phyloP scores from a whole-genome alignment of 2,329 filamentous ascomycete genomes.

The Fusarium begoniae region DNA sequence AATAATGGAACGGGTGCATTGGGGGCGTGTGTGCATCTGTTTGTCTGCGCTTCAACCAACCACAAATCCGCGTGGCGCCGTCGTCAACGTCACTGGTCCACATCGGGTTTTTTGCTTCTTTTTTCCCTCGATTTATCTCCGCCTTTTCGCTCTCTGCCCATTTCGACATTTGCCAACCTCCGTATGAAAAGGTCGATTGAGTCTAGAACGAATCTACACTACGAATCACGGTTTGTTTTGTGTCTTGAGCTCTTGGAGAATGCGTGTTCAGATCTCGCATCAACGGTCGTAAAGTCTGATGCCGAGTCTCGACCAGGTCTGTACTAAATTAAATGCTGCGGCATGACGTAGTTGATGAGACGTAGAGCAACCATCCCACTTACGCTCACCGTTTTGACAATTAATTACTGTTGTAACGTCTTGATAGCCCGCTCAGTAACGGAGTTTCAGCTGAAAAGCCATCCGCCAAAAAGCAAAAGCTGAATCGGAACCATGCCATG shows the following conservation, averaged over 20 bases:
- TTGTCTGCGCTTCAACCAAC: slow-evolving; percentile 25
- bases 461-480: background rate
- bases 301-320: slow-evolving; percentile 17
- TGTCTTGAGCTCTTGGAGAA: background rate
- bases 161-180: background rate
- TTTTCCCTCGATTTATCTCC: slow-evolving; percentile 9
- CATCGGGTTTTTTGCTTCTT: slow-evolving; percentile 1
- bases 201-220: slow-evolving; percentile 21
- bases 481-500: slow-evolving; percentile 8
- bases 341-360: slow-evolving; percentile 36
- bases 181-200: background rate
- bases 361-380: background rate
- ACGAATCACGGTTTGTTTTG: background rate
- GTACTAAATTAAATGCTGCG: slow-evolving; percentile 11
- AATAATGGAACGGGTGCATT: background rate
- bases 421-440: background rate
- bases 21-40: slow-evolving; percentile 16
- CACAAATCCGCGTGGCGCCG: slow-evolving; percentile 29
- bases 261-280: background rate
- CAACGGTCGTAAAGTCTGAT: background rate
- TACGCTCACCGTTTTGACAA: slow-evolving; percentile 13
- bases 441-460: slow-evolving; percentile 19
- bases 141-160: slow-evolving; percentile 24
- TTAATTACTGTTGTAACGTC: background rate
- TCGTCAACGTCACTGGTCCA: slow-evolving; percentile 41